Evolutionary conservation across 2,329 filamentous ascomycete genomes (phyloP).

Genomic region (Emmonsiellopsis sp.): DNA sequence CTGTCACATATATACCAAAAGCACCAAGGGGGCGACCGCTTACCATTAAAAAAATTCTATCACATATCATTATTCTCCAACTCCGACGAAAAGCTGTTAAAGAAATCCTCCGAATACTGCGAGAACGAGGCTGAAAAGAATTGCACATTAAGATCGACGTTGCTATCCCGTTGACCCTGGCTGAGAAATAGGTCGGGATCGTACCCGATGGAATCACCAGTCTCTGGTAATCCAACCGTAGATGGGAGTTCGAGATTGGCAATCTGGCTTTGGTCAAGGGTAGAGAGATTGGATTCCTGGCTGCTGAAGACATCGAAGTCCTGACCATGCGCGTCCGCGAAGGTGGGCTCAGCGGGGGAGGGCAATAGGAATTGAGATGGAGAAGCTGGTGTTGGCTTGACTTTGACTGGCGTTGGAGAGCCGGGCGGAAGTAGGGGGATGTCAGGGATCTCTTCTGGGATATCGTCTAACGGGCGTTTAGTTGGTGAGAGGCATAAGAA

Average conservation of each 20-base stretch:
- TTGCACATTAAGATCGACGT: conserved; percentile 19
- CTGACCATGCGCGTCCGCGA: conserved; percentile 24
- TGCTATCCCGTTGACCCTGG: conserved; percentile 13
- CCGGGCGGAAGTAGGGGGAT: conserved; percentile 16
- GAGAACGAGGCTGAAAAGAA: conserved; percentile 21
- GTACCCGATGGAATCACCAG: conserved; percentile 11
- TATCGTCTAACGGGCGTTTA: conserved; percentile 20
- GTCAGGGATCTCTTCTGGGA: conserved; percentile 21
- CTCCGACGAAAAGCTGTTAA: conserved; percentile 8
- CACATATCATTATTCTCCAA: conserved; percentile 1
- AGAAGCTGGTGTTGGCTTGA: conserved; percentile 9
- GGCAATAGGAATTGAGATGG: conserved; percentile 26
- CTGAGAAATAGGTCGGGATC: conserved; percentile 25
- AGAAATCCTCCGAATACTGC: conserved; percentile 27
- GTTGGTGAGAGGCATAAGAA: conserved; percentile 26
- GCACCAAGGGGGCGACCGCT: neutral
- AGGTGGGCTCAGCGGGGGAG: conserved; percentile 25
- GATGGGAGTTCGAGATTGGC: neutral
- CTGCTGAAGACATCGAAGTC: conserved; percentile 34
- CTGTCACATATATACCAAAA: too few relatives aligned
- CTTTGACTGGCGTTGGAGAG: conserved; percentile 10
- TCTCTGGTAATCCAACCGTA: neutral
- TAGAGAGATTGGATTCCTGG: conserved; percentile 19
- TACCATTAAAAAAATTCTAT: neutral
- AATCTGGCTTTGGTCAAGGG: conserved; percentile 20